Evolutionary conservation across 371 early-diverging fungal species (phyloP).

Genomic region (Choanephora cucurbitarum): DNA sequence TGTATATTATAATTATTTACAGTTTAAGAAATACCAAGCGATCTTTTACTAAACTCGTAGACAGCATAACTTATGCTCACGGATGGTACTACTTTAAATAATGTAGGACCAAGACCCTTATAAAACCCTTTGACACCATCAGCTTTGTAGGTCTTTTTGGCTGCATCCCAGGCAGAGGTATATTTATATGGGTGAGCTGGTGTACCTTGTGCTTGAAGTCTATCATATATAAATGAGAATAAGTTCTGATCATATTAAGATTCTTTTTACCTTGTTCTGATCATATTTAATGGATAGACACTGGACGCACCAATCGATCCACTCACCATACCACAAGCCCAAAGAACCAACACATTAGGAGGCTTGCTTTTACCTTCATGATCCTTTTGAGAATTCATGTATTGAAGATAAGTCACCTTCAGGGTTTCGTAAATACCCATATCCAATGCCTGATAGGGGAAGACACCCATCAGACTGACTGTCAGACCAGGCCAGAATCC

Average conservation of each 20-base stretch:
- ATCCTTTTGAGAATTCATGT: slow-evolving; percentile 43
- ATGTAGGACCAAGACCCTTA: slow-evolving; percentile 83
- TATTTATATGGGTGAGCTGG: slow-evolving; percentile 75
- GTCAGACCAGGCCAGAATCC: slow-evolving; percentile 79
- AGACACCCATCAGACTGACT: slow-evolving; percentile 69
- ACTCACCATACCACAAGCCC: slow-evolving; percentile 76
- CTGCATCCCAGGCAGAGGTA: slow-evolving; percentile 69
- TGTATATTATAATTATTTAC: neutral
- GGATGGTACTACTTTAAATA: slow-evolving; percentile 74
- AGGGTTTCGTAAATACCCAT: slow-evolving; percentile 76
- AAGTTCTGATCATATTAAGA: too few species aligned
- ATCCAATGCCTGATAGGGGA: slow-evolving; percentile 84
- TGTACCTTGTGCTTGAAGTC: slow-evolving; percentile 86
- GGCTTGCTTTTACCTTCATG: slow-evolving; percentile 32
- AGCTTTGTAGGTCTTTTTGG: slow-evolving; percentile 64
- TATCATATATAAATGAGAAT: slow-evolving; percentile 19
- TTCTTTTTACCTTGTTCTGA: slow-evolving; percentile 70
- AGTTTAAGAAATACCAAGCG: slow-evolving; percentile 50
- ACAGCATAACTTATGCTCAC: slow-evolving; percentile 68
- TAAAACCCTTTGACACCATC: slow-evolving; percentile 87
- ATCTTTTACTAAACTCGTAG: slow-evolving; percentile 62
- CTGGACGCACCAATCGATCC: slow-evolving; percentile 72
- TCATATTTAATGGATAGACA: slow-evolving; percentile 80
- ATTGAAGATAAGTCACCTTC: slow-evolving; percentile 67
- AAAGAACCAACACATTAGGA: slow-evolving; percentile 57